Evolutionary conservation across 768 basidiomycete genomes (phyloP).

Genomic region (Lentinus tigrinus): DNA sequence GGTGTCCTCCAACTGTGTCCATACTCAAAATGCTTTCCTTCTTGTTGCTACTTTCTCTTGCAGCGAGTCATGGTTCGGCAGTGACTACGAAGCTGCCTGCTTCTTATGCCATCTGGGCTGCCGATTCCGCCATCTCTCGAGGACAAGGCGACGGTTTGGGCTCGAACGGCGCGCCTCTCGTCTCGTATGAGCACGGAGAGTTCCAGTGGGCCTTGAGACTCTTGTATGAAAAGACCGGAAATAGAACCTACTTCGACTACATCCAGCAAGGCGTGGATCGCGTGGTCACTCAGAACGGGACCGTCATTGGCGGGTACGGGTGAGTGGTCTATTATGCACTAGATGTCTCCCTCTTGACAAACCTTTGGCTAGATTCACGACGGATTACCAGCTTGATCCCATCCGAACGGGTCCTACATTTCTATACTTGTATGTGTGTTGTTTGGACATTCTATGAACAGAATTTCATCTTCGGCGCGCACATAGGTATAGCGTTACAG

Average conservation of each 20-base stretch:
- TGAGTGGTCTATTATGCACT: conserved; percentile 16
- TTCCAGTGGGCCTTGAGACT: conserved; percentile 41
- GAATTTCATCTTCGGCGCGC: too few species aligned
- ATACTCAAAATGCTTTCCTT: too few species aligned
- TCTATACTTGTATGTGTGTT: too few species aligned
- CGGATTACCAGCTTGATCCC: too few species aligned
- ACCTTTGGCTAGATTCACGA: too few species aligned
- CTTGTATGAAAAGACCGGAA: conserved; percentile 42
- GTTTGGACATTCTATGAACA: too few species aligned
- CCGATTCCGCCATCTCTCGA: conserved; percentile 43
- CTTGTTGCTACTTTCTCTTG: too few species aligned
- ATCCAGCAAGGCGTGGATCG: conserved; percentile 38
- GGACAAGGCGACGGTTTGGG: conserved; percentile 44
- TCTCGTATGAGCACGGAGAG: conserved; percentile 42
- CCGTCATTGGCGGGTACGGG: conserved; percentile 39
- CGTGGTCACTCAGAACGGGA: conserved; percentile 39
- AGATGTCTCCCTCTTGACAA: background rate
- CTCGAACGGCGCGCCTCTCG: conserved; percentile 31
- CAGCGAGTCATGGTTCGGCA: too few species aligned
- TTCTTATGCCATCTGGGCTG: conserved; percentile 46
- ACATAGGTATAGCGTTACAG: too few species aligned
- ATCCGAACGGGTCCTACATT: too few species aligned
- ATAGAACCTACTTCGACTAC: conserved; percentile 42
- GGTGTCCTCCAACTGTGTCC: too few species aligned
- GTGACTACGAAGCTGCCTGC: background rate